Percentiles rank a stretch among this genome's conserved stretches.
These are phyloP conservation scores for Berkeleyomyces rouxiae DNA, from an alignment of 2,329 filamentous ascomycete genomes.

Conservation along the genomic window DNA sequence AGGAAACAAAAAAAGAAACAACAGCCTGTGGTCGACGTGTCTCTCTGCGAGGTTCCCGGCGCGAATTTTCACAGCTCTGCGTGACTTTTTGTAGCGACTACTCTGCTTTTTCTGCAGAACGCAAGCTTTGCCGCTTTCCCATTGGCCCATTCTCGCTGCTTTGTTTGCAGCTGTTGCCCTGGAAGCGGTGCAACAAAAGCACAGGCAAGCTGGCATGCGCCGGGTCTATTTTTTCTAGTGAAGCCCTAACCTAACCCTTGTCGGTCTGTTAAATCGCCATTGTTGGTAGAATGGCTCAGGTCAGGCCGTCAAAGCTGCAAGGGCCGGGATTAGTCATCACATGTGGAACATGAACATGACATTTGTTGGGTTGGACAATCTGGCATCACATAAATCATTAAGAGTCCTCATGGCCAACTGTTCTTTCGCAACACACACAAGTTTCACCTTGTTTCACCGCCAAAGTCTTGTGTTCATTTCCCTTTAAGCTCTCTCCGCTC, in stretches of 20 bases:
- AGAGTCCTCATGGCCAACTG: no score
- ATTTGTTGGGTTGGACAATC: no score
- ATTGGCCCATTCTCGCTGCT: neutral
- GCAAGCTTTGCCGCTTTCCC: neutral
- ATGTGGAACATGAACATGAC: no score
- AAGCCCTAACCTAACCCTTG: neutral
- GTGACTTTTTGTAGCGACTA: neutral
- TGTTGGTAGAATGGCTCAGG: neutral
- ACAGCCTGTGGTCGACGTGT: neutral
- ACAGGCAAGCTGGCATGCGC: neutral
- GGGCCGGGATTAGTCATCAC: neutral
- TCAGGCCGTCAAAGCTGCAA: neutral
- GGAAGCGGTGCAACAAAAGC: conserved; percentile 6
- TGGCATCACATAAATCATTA: no score
- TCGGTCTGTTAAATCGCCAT: neutral
- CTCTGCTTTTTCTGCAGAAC: neutral
- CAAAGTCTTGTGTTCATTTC: neutral
- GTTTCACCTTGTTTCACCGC: no score
- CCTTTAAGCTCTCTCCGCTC: neutral
- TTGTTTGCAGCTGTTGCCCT: conserved; percentile 11
- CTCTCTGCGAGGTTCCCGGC: neutral
- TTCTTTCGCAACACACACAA: neutral
- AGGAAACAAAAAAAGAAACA: neutral
- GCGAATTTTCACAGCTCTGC: neutral
- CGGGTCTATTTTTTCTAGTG: neutral